A percentile compares a stretch with the other conserved stretches of the same genome.
These are phyloP conservation scores for Saprolegnia parasitica DNA, from an alignment of 352 stramenopile genomes.

Conservation along the genomic window DNA sequence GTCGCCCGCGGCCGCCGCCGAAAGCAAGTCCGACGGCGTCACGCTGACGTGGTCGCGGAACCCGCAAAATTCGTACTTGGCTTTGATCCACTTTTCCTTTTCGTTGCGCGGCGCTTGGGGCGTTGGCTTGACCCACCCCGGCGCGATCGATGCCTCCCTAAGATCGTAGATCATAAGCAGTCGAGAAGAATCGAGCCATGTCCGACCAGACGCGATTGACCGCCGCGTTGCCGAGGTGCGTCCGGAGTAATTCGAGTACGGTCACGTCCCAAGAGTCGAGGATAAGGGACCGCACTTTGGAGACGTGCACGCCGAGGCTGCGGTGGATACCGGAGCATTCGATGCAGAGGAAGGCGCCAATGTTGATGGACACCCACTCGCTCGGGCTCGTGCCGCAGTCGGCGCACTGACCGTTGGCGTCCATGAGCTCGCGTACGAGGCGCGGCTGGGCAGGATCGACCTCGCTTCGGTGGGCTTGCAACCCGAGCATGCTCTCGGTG, in stretches of 20 bases:
- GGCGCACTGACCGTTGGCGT: slow-evolving; percentile 54
- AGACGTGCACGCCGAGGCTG: slow-evolving; percentile 95
- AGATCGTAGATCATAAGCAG: background rate
- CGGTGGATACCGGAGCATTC: slow-evolving; percentile 96
- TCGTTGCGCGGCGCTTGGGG: slow-evolving; percentile 51
- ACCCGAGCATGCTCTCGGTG: slow-evolving; percentile 77
- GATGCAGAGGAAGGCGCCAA: slow-evolving; percentile 95
- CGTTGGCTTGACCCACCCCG: slow-evolving; percentile 48
- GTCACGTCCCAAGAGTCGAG: slow-evolving; percentile 88
- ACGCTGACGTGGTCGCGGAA: slow-evolving; percentile 35
- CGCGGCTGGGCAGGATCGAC: slow-evolving; percentile 78
- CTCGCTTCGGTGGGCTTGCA: slow-evolving; percentile 71
- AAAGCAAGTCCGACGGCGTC: slow-evolving; percentile 38
- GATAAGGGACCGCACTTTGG: slow-evolving; percentile 90
- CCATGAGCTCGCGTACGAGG: slow-evolving; percentile 55
- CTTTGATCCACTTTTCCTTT: slow-evolving; percentile 78
- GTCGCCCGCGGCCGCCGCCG: slow-evolving; percentile 37
- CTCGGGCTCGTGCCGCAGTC: slow-evolving; percentile 74
- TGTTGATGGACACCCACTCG: slow-evolving; percentile 96
- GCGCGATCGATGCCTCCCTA: slow-evolving; percentile 35
- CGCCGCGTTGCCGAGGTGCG: slow-evolving; percentile 61
- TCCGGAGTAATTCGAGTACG: slow-evolving; percentile 53
- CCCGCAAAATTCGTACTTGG: slow-evolving; percentile 78
- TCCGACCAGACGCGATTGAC: slow-evolving; percentile 68
- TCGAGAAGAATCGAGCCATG: background rate